Evolutionary conservation across 331 rosid genomes (phyloP).

Genomic region (Quercus lobata): DNA sequence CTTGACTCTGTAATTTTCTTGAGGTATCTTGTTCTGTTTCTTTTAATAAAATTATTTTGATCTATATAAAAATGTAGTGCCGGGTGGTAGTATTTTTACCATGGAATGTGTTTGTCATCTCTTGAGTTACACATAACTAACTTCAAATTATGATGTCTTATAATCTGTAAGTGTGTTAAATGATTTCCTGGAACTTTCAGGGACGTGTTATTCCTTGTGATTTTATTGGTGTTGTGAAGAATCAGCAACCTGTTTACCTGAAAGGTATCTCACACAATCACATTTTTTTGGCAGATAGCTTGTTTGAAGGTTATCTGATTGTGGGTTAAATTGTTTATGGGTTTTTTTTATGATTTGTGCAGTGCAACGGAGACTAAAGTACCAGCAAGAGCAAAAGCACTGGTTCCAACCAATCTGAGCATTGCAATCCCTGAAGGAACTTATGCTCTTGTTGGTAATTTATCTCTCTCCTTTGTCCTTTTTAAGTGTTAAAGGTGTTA

Average conservation of each 20-base stretch:
- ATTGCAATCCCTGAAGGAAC: slow-evolving; percentile 49
- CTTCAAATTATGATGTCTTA: background rate
- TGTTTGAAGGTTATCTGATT: too few relatives aligned
- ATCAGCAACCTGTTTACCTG: slow-evolving; percentile 94
- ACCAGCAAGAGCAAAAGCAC: slow-evolving; percentile 38
- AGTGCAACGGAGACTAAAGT: slow-evolving; percentile 35
- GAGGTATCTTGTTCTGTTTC: too few relatives aligned
- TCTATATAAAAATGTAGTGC: background rate
- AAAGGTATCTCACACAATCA: slow-evolving; percentile 44
- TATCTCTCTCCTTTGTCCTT: background rate
- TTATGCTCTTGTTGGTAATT: slow-evolving; percentile 40
- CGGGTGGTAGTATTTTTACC: background rate
- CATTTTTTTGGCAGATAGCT: background rate
- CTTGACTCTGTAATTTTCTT: too few relatives aligned
- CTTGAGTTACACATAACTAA: background rate
- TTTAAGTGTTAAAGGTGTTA: background rate
- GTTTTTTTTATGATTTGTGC: background rate
- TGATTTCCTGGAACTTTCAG: slow-evolving; percentile 27
- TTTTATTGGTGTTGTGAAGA: slow-evolving; percentile 87
- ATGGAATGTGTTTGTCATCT: background rate
- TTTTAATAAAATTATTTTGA: too few relatives aligned
- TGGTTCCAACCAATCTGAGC: slow-evolving; percentile 51
- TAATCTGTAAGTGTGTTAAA: background rate
- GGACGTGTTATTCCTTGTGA: slow-evolving; percentile 92
- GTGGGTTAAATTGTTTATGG: background rate